Conservation (phyloP, 225 moss, liverwort and hornwort genomes). For the Sphagnum tenellum region DNA sequence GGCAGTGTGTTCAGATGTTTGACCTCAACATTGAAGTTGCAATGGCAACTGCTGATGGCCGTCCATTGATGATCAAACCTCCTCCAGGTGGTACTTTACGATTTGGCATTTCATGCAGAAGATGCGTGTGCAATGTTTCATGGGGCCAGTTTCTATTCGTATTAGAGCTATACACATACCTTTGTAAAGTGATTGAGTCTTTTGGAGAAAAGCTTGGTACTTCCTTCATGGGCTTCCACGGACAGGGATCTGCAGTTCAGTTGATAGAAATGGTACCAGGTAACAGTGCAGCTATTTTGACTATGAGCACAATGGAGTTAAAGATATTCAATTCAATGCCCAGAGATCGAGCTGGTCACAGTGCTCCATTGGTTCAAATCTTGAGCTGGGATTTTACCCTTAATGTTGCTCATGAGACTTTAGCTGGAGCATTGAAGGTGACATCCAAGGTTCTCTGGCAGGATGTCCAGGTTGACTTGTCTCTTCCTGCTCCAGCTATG, state of each 20-base stretch:
- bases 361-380: conserved; percentile 53
- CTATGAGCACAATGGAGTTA: conserved; percentile 45
- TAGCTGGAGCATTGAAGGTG: conserved; percentile 63
- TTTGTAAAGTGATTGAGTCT: conserved; percentile 48
- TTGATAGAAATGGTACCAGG: conserved; percentile 51
- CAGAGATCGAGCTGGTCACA: conserved; percentile 43
- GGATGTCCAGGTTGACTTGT: conserved; percentile 72
- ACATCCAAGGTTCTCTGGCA: conserved; percentile 68
- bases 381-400: conserved; percentile 56
- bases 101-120: conserved; percentile 68
- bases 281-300: conserved; percentile 58
- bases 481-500: conserved; percentile 33
- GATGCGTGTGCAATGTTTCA: conserved; percentile 66
- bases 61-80: conserved; percentile 58
- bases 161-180: conserved; percentile 55
- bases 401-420: conserved; percentile 54
- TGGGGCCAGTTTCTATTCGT: conserved; percentile 69
- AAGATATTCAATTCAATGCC: conserved; percentile 50
- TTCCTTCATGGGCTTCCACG: conserved; percentile 14
- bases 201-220: conserved; percentile 22
- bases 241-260: conserved; percentile 13
- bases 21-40: conserved; percentile 74
- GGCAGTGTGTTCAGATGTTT: conserved; percentile 72
- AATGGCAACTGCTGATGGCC: conserved; percentile 75
- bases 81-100: conserved; percentile 77